Conservation (phyloP, 441 rosid species). For the Daphne laureola region DNA sequence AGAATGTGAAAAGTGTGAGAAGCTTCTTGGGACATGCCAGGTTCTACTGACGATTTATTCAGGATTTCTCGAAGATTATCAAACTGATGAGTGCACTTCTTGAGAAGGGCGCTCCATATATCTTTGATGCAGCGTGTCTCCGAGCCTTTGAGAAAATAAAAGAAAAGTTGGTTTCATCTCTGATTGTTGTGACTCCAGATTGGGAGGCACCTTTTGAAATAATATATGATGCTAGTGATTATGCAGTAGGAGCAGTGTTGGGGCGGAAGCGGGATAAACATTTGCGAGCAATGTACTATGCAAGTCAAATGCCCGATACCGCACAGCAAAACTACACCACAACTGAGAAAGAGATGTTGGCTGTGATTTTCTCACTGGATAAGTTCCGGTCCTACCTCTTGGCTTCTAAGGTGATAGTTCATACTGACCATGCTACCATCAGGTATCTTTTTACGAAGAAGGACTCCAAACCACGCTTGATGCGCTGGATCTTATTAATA, state of each 20-base stretch:
- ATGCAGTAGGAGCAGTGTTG: neutral
- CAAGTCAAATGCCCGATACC: neutral
- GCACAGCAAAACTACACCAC: conserved; percentile 3
- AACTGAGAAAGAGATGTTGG: conserved; percentile 5
- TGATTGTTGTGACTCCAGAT: neutral
- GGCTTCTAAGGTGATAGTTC: neutral
- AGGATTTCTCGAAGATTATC: neutral
- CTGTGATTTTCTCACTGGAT: neutral
- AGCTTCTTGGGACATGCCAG: conserved; percentile 3
- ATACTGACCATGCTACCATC: neutral
- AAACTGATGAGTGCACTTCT: neutral
- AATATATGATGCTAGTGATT: conserved; percentile 3
- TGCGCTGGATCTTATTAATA: neutral
- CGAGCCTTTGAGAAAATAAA: neutral
- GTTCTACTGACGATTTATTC: neutral
- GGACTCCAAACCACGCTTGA: neutral
- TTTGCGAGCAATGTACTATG: neutral
- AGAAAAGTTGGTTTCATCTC: neutral
- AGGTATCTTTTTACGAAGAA: neutral
- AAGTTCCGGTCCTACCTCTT: conserved; percentile 1
- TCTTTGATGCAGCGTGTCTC: neutral
- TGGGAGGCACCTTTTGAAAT: neutral
- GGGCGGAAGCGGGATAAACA: neutral
- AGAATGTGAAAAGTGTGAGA: too few species aligned
- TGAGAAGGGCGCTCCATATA: neutral